Conservation (phyloP, 2,329 filamentous ascomycete species). For the Whalleya microplaca region DNA sequence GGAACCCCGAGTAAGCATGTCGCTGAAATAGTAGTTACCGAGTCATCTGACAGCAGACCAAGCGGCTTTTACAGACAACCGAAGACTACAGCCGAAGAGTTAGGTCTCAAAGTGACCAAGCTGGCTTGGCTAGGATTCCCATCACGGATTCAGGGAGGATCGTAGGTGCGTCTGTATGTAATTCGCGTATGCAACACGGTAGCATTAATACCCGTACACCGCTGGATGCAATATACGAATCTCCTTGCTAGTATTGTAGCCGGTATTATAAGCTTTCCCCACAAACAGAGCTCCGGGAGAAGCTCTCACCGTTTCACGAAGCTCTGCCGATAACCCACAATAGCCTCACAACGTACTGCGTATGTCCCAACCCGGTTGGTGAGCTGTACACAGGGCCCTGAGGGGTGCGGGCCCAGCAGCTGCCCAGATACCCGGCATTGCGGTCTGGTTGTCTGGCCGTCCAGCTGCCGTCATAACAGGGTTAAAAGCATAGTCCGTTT, state of each 20-base stretch:
- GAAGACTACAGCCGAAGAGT: neutral
- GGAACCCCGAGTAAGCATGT: too few species aligned
- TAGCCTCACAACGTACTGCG: neutral
- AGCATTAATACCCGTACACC: neutral
- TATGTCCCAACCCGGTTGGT: neutral
- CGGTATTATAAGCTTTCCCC: conserved; percentile 9
- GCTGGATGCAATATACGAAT: neutral
- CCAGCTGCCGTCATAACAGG: neutral
- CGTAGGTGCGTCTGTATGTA: neutral
- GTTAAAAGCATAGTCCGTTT: neutral
- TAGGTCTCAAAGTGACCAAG: neutral
- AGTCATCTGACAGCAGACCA: too few species aligned
- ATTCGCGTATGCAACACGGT: neutral
- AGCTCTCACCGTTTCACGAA: conserved; percentile 8
- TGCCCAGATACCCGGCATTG: conserved; percentile 12
- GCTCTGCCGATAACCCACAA: neutral
- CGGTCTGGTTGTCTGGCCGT: conserved; percentile 1
- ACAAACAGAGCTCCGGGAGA: conserved; percentile 9
- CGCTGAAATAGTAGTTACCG: too few species aligned
- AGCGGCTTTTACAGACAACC: neutral
- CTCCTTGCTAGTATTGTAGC: conserved; percentile 6
- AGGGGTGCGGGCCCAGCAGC: neutral
- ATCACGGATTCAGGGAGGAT: neutral
- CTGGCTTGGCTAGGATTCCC: neutral
- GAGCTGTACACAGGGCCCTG: too few species aligned